Evolutionary conservation across 805 yeast genomes (phyloP), one percentile per base, ranked within the genome.

Genomic region (Candida montana): DNA sequence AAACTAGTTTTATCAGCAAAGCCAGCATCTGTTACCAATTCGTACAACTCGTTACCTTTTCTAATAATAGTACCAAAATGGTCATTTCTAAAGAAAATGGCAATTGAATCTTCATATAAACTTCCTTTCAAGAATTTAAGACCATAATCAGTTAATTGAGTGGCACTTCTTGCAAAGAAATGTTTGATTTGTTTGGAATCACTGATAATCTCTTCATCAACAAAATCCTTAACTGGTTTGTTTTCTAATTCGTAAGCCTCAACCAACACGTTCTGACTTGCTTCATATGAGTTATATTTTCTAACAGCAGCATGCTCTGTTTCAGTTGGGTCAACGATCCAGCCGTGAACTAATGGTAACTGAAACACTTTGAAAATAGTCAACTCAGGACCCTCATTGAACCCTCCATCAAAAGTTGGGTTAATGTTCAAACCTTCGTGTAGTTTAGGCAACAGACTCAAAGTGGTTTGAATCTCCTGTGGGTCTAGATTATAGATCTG

Each of bases 51-150:
- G 31, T 62, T 63, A 15, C 58, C 61, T 18, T 59, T 58, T 54
- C 80, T 81, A 43, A 61, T 74, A 10, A 90, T 57, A 0, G 96
- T 87, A 48, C 75, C 75, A 62, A 86, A 91, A 59, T 89, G 96
- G 59, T 93, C 90, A 61, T 93, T 91, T 55, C 97, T 72, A 66
- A 90, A 93, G 47, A 91, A 74, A 0, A 91, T 78, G 1, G 81
- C 75, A 41, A 81, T 69, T 7, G 80, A 72, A 32, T 79, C 79
- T 13, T 72, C 69, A 1, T 61, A 55, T 21, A 86, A 57, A 4
- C 68, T 53, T 6, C 62, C 58, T 45, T 66, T 64, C 47, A 85
- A 58, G 39, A 64, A 64, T 1, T 57, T 42, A 12, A 85, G 58
- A 0, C 99, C 99, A 36, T 67, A 63, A 1, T 64, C 66, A 0